phyloP scores from a whole-genome alignment of 495 filamentous ascomycete species.

The Pseudevernia furfuracea region DNA sequence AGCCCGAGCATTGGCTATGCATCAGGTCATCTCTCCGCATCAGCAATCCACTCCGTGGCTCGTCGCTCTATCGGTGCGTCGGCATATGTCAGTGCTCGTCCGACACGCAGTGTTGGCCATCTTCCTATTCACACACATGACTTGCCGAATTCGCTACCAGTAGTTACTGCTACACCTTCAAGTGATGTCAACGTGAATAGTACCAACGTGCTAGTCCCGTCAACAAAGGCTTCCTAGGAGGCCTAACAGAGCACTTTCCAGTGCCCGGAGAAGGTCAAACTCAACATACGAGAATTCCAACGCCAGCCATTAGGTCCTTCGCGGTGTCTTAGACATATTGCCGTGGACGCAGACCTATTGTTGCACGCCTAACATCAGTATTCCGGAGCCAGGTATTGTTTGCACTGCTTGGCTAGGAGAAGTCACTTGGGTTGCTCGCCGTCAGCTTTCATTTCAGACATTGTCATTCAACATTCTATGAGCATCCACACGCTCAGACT shows the following conservation, averaged over 20 bases:
- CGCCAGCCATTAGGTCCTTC: not conserved
- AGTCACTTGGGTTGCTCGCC: constrained; percentile 3
- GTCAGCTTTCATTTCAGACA: constrained; percentile 4
- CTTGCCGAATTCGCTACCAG: not conserved
- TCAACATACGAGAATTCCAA: not conserved
- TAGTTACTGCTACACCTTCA: not conserved
- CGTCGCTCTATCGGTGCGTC: constrained; percentile 22
- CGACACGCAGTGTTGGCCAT: constrained; percentile 21
- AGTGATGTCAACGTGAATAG: not conserved
- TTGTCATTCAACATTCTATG: constrained; percentile 4
- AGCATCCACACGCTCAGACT: not conserved
- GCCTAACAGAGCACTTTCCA: not conserved
- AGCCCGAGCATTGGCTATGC: constrained; percentile 5
- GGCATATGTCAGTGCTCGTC: constrained; percentile 15
- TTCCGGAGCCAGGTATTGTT: not conserved
- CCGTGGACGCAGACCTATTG: not conserved
- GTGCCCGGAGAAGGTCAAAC: not conserved
- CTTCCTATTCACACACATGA: not conserved
- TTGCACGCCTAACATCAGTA: not conserved
- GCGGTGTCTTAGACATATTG: not conserved
- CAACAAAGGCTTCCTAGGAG: not conserved
- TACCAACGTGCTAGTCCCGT: not conserved
- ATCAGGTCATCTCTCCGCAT: constrained; percentile 18
- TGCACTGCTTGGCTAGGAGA: constrained; percentile 10
- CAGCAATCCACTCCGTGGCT: constrained; percentile 18